phyloP scores from a whole-genome alignment of 164 flowering plant species.

The Tinospora cordifolia region DNA sequence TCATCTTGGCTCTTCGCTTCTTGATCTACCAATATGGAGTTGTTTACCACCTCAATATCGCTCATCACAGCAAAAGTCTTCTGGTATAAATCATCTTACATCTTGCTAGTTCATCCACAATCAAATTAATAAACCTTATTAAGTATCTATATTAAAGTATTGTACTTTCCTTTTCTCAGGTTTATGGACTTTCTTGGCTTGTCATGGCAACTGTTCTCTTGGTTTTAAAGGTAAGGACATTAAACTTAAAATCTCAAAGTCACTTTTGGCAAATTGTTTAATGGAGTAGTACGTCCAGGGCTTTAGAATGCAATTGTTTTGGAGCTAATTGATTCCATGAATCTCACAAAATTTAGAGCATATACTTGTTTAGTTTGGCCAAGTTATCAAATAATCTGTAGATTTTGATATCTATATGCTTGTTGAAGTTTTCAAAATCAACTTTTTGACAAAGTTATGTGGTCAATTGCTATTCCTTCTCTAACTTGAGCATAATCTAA shows the following conservation, averaged over 20 bases:
- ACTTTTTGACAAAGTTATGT: neutral
- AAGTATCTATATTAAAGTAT: slow-evolving; percentile 1
- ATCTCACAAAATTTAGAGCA: neutral
- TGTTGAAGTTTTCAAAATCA: neutral
- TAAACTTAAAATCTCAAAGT: neutral
- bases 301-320: too few relatives aligned
- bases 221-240: slow-evolving; percentile 66
- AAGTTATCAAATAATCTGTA: neutral
- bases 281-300: too few relatives aligned
- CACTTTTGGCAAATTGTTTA: too few relatives aligned
- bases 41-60: slow-evolving; percentile 81
- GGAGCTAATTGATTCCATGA: neutral
- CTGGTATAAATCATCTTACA: slow-evolving; percentile 40
- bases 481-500: neutral
- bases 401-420: neutral
- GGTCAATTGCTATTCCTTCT: neutral
- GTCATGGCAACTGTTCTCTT: slow-evolving; percentile 59
- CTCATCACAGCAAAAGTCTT: slow-evolving; percentile 54
- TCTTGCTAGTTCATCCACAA: neutral
- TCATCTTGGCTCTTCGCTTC: slow-evolving; percentile 75
- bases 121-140: neutral
- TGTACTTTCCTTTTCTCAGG: slow-evolving; percentile 34
- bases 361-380: neutral
- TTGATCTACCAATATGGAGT: slow-evolving; percentile 91
- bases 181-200: slow-evolving; percentile 88